Evolutionary conservation across 1,284 basidiomycete species (phyloP), one percentile per base, ranked within the genome.

Genomic region (Phenoliferia sp.): DNA sequence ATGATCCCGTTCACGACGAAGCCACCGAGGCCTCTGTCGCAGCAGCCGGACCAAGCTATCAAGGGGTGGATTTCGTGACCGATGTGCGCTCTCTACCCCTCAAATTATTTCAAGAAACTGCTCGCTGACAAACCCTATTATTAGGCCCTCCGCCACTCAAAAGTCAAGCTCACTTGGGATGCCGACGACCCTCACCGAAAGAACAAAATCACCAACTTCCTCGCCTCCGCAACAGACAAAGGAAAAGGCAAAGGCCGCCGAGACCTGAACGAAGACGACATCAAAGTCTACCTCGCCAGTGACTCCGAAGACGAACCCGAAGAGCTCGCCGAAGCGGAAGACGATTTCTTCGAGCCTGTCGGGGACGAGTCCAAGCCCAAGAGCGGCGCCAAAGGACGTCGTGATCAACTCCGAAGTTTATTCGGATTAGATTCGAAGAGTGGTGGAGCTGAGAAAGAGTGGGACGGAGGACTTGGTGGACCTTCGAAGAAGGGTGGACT

Each of bases 121-220:
- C 6, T 57, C n/a, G n/a, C n/a, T n/a, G n/a, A n/a, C n/a, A n/a
- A n/a, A n/a, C n/a, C 3, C 72, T n/a, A n/a, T n/a, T n/a, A n/a
- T n/a, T n/a, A 95, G 91, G 94, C 94, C 9, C 85, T 99, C n/a
- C 89, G 96, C 10, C 94, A 99, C 79, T 99, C 96, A 17, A 94
- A 93, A 81, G 95, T 99, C 73, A 95, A 92, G 77, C 84, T 99
- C 32, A 98, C 95, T 12, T 99, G 96, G 96, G 96, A 99, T 76
- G 92, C 94, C 71, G 96, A 99, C 79, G 95, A 99, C 76, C 88
- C 92, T 2, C 90, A 95, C 77, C 88, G 96, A 26, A 85, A 83
- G 68, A 73, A 60, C 59, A 74, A 67, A 77, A 78, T 74, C 69
- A 75, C 70, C 75, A 78, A 63, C 66, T 73, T 57, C 75, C 75